Evolutionary conservation across 768 basidiomycete species (phyloP).

Genomic region (Pholiota molesta): DNA sequence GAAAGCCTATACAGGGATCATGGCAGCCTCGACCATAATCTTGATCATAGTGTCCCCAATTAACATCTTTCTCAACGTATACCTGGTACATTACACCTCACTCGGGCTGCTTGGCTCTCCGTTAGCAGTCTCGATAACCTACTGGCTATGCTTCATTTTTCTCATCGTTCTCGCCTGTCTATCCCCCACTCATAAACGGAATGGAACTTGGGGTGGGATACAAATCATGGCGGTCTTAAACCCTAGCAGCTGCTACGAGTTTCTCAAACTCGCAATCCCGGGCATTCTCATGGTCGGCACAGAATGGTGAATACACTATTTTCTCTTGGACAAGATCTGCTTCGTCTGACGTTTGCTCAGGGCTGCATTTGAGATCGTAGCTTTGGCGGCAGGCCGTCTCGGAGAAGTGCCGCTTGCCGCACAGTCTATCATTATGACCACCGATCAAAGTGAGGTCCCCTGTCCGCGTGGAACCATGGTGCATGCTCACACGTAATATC

Average conservation of each 20-base stretch:
- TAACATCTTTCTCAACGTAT: slow-evolving; percentile 61
- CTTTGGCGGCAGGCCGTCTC: slow-evolving; percentile 72
- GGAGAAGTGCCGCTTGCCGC: slow-evolving; percentile 71
- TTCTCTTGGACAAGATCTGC: neutral
- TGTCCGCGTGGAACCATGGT: neutral
- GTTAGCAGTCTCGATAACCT: slow-evolving; percentile 66
- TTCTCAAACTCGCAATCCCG: slow-evolving; percentile 71
- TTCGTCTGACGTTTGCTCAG: slow-evolving; percentile 34
- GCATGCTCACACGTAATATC: slow-evolving; percentile 6
- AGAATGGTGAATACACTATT: slow-evolving; percentile 58
- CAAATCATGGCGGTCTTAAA: slow-evolving; percentile 49
- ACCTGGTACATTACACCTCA: slow-evolving; percentile 63
- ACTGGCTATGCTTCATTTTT: slow-evolving; percentile 66
- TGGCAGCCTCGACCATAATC: slow-evolving; percentile 70
- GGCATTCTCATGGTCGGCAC: slow-evolving; percentile 82
- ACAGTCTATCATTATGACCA: slow-evolving; percentile 80
- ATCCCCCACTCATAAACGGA: slow-evolving; percentile 55
- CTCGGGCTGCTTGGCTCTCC: slow-evolving; percentile 71
- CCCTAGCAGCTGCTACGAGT: slow-evolving; percentile 49
- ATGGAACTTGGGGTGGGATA: slow-evolving; percentile 68
- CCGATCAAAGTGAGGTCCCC: slow-evolving; percentile 62
- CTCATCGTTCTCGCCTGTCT: slow-evolving; percentile 51
- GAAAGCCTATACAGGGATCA: slow-evolving; percentile 54
- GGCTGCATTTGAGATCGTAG: slow-evolving; percentile 84
- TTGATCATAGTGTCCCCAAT: slow-evolving; percentile 66